Evolutionary conservation across 2,329 filamentous ascomycete species (phyloP), one percentile per base, ranked within the genome.

Genomic region (Trichoderma arundinaceum): DNA sequence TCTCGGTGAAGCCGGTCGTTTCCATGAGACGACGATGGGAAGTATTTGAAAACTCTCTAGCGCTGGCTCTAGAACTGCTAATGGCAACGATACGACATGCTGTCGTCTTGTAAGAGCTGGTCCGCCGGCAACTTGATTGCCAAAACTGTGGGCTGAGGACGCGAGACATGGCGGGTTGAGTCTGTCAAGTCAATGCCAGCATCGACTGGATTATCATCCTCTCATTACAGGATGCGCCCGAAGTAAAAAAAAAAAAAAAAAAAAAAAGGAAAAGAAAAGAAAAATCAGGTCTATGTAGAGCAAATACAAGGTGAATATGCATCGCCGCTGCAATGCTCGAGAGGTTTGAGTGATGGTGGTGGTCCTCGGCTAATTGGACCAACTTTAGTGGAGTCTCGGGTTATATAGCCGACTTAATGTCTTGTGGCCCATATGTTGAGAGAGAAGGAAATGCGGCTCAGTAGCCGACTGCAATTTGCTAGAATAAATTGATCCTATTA

Each of bases 1-100:
- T 88, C 51, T 91, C 87, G 0, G 87, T 89, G 77, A 94, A 93
- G 32, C 88, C 87, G 1, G 85, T 86, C 41, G 84, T 87, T 69
- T 92, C 88, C 90, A 94, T 93, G 61, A 93, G 79, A 0, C 67
- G 68, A 6, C 72, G 72, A 8, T 65, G 44, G 2, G 69, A 15
- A 4, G 80, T 79, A 5, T 74, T 74, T 5, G 79, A 81, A 68
- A 83, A 81, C 9, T 8, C 15, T 10, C 54, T 53, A 22, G 2
- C 28, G 7, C 7, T 32, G 8, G 7, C 9, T 4, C 32, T 39
- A 4, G 9, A 10, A 39, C 8, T 17, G 12, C n/a, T 22, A n/a
- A 12, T 15, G 32, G 17, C 9, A 13, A 46, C 54, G 48, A 28
- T 12, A n/a, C 19, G 32, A n/a, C 32, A 3, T 38, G 49, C 12